Evolutionary conservation across 257 asterid species (phyloP).

Genomic region (Petunia secreta): DNA sequence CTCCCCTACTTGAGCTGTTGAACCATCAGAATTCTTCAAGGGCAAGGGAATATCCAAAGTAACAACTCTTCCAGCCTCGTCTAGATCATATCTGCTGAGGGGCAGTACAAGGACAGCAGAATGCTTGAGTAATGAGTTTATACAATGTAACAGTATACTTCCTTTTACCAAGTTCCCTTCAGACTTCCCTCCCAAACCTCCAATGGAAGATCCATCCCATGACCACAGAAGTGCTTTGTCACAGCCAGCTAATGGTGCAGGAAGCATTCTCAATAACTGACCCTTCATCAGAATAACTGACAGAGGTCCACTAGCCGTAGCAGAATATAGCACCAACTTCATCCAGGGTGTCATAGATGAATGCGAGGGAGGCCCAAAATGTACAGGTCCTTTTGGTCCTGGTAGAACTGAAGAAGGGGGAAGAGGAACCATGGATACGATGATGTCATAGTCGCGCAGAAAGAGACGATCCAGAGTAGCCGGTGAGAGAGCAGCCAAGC

Average conservation of each 20-base stretch:
- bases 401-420: slow-evolving; percentile 97
- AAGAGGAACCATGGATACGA: slow-evolving; percentile 97
- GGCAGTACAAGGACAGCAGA: slow-evolving; percentile 98
- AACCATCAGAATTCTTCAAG: slow-evolving; percentile 87
- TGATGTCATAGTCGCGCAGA: slow-evolving; percentile 90
- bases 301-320: slow-evolving; percentile 85
- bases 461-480: slow-evolving; percentile 94
- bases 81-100: slow-evolving; percentile 83
- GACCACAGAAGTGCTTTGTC: slow-evolving; percentile 98
- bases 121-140: slow-evolving; percentile 89
- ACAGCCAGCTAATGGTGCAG: slow-evolving; percentile 98
- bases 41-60: slow-evolving; percentile 95
- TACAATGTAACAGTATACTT: slow-evolving; percentile 85
- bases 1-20: slow-evolving; percentile 74
- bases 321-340: slow-evolving; percentile 83
- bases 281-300: slow-evolving; percentile 98
- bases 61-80: slow-evolving; percentile 61
- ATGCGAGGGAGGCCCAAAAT: slow-evolving; percentile 97
- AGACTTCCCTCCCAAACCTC: slow-evolving; percentile 91
- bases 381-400: slow-evolving; percentile 95
- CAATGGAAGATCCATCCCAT: slow-evolving; percentile 94
- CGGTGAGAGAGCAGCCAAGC: slow-evolving; percentile 91
- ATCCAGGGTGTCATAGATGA: slow-evolving; percentile 99
- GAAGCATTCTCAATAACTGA: slow-evolving; percentile 91
- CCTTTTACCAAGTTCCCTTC: slow-evolving; percentile 96